A percentile compares a stretch with the other conserved stretches of the same genome.
phyloP scores from a whole-genome alignment of 352 stramenopile genomes.

The Phytopythium helicoides region DNA sequence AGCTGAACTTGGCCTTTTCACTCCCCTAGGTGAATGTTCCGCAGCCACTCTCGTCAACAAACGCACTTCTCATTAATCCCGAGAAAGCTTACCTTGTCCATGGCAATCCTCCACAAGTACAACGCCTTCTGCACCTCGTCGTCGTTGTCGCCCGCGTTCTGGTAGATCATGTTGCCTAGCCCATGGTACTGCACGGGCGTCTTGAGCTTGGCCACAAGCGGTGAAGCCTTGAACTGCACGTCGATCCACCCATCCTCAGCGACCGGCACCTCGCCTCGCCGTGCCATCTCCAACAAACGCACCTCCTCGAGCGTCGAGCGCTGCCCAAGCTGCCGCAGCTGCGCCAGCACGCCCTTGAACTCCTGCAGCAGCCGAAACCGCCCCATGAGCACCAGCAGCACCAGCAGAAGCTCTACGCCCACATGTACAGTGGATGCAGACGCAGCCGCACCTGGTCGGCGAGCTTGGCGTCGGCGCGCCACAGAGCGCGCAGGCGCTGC shows the following conservation, averaged over 20 bases:
- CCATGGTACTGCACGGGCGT: slow-evolving; percentile 65
- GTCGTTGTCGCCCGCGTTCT: slow-evolving; percentile 57
- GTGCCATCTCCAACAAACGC: neutral
- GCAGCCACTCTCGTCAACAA: neutral
- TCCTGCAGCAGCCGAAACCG: slow-evolving; percentile 28
- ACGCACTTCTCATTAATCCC: neutral
- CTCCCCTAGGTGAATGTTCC: slow-evolving; percentile 45
- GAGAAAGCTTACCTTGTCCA: slow-evolving; percentile 48
- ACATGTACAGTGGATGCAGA: too few species aligned
- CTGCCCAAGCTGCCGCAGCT: slow-evolving; percentile 57
- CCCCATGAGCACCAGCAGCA: neutral
- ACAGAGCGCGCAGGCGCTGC: slow-evolving; percentile 1
- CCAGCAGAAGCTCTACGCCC: too few species aligned
- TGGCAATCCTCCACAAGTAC: slow-evolving; percentile 77
- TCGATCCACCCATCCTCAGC: too few species aligned
- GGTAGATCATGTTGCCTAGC: slow-evolving; percentile 84
- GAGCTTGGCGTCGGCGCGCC: slow-evolving; percentile 3
- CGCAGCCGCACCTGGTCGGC: neutral
- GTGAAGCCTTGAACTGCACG: slow-evolving; percentile 59
- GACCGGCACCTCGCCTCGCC: too few species aligned
- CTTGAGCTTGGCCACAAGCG: slow-evolving; percentile 50
- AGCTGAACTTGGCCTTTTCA: slow-evolving; percentile 83
- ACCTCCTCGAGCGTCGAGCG: slow-evolving; percentile 57
- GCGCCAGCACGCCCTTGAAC: slow-evolving; percentile 50
- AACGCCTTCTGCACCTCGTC: slow-evolving; percentile 71